Evolutionary conservation across 306 rosid genomes (phyloP), one percentile per base, ranked within the genome.

Genomic region (Lathyrus sativus): DNA sequence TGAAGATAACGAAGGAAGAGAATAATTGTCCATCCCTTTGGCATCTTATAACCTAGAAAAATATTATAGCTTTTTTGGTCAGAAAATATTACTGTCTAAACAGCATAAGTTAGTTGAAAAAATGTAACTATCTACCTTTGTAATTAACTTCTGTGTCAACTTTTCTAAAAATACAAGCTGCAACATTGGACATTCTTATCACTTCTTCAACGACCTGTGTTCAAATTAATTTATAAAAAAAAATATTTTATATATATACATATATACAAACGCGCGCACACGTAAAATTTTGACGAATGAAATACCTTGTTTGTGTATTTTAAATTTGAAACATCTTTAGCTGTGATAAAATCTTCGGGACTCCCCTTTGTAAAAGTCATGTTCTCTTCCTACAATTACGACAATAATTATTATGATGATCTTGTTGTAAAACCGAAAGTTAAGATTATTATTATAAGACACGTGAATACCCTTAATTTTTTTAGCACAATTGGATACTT

Each of bases 311-410:
- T 74, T 51, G 85, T 79, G 80, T 74, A 79, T 41, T 69, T 65
- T 60, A 81, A 19, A 18, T 62, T 55, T 0, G 76, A 81, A 60
- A 81, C 37, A 31, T 85, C 84, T 6, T 79, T 81, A n/a, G 33
- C 35, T 14, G 81, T 67, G 11, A 82, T 71, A 58, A 77, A 60
- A 12, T 76, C 83, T 9, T 65, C 82, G 0, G 18, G 24, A 15
- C 28, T 72, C 22, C 18, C 71, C 71, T 19, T 28, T 11, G 12
- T 65, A 8, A 80, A 7, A 35, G 13, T 50, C 76, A 68, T 59
- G 73, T 82, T 82, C 75, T 85, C 87, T 58, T 74, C 83, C 81
- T 76, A 76, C 24, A 43, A 58, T 6, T 35, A 6, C 9, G 7
- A 35, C 9, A 1, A 35, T 35, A 35, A 35, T 7, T 7, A 35